phyloP scores from a whole-genome alignment of 2,329 filamentous ascomycete species.

The Stagonosporopsis vannaccii region DNA sequence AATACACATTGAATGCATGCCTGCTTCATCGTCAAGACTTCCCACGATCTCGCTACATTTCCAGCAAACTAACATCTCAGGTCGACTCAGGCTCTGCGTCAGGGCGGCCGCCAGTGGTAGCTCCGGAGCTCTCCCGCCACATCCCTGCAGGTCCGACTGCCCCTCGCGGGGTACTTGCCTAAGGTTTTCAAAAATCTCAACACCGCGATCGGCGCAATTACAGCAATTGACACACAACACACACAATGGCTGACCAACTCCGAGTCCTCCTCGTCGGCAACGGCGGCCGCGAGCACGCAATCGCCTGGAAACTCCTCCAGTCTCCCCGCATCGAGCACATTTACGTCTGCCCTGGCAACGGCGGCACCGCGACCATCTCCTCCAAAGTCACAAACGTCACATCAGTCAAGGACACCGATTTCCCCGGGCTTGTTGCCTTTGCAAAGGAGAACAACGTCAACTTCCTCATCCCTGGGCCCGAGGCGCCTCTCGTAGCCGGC shows the following conservation, averaged over 20 bases:
- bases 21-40: background rate
- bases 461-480: slow-evolving; percentile 87
- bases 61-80: background rate
- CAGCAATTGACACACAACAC: slow-evolving; percentile 1
- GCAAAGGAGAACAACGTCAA: slow-evolving; percentile 77
- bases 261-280: slow-evolving; percentile 84
- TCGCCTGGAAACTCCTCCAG: slow-evolving; percentile 92
- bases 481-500: slow-evolving; percentile 91
- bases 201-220: slow-evolving; percentile 10
- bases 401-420: slow-evolving; percentile 76
- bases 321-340: slow-evolving; percentile 81
- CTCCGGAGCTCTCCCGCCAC: slow-evolving; percentile 6
- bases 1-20: slow-evolving; percentile 3
- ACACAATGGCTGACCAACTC: slow-evolving; percentile 37
- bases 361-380: slow-evolving; percentile 68
- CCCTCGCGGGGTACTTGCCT: slow-evolving; percentile 13
- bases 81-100: background rate
- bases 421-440: slow-evolving; percentile 76
- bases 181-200: slow-evolving; percentile 28
- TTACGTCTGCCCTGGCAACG: slow-evolving; percentile 76
- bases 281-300: slow-evolving; percentile 91
- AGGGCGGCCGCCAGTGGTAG: slow-evolving; percentile 5
- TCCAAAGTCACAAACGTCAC: slow-evolving; percentile 71
- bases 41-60: background rate
- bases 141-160: slow-evolving; percentile 8